Percentiles rank a stretch among this genome's conserved stretches.
These are phyloP conservation scores for Dalbergia cultrata DNA, from an alignment of 306 rosid species.

Conservation along the genomic window DNA sequence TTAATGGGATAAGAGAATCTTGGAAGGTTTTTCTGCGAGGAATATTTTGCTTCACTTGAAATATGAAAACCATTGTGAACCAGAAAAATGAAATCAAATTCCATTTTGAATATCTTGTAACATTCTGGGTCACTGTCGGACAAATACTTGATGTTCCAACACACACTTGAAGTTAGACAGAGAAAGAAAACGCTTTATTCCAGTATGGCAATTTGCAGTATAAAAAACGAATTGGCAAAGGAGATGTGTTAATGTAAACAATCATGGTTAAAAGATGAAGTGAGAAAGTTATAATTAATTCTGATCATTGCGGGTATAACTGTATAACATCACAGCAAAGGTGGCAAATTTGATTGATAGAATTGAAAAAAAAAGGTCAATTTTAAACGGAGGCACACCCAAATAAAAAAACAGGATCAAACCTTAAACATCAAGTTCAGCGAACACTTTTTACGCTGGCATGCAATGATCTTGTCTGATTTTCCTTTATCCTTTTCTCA, in stretches of 20 bases:
- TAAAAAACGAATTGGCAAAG: conserved; percentile 24
- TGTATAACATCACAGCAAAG: background rate
- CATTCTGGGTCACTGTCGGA: conserved; percentile 49
- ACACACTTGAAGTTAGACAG: conserved; percentile 23
- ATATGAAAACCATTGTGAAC: conserved; percentile 33
- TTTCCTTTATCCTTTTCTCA: background rate
- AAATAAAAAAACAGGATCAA: conserved; percentile 46
- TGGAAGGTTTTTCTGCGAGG: conserved; percentile 25
- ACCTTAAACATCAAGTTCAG: conserved; percentile 42
- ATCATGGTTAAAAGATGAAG: background rate
- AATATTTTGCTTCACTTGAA: conserved; percentile 41
- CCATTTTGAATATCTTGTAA: conserved; percentile 49
- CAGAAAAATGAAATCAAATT: conserved; percentile 47
- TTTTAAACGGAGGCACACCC: conserved; percentile 41
- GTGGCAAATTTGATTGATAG: conserved; percentile 23
- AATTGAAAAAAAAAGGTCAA: conserved; percentile 9
- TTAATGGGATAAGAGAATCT: conserved; percentile 45
- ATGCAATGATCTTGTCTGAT: conserved; percentile 48
- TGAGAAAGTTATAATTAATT: conserved; percentile 24
- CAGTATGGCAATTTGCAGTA: background rate
- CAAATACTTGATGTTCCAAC: conserved; percentile 33
- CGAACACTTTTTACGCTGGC: conserved; percentile 44
- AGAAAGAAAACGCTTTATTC: background rate
- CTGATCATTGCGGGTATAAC: background rate
- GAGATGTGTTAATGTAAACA: background rate